A percentile compares a stretch with the other conserved stretches of the same genome.
Evolutionary conservation across 106 monocot species (phyloP).

Genomic region (Narthecium ossifragum): DNA sequence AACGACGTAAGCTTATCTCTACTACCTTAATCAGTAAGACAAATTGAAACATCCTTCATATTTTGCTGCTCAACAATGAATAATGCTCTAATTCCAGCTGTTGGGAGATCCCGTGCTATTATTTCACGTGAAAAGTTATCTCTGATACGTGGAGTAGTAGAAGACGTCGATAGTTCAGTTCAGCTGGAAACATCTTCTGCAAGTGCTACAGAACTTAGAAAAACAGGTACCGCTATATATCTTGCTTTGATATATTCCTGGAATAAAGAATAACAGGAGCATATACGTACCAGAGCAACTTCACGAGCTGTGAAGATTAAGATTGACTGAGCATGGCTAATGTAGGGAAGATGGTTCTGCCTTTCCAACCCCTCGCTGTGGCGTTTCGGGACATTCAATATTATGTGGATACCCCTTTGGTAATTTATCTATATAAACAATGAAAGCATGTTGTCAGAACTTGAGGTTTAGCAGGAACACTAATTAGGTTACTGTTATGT

Average conservation of each 20-base stretch:
- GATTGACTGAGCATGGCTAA: too few species aligned
- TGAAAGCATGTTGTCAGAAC: too few species aligned
- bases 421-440: too few species aligned
- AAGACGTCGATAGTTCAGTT: neutral
- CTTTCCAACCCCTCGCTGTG: slow-evolving; percentile 56
- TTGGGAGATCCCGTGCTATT: slow-evolving; percentile 48
- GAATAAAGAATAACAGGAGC: too few species aligned
- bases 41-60: neutral
- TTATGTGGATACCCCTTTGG: slow-evolving; percentile 60
- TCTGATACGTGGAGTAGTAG: slow-evolving; percentile 17
- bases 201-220: too few species aligned
- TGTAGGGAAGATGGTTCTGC: slow-evolving; percentile 58
- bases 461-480: too few species aligned
- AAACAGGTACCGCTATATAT: too few species aligned
- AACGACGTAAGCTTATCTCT: slow-evolving; percentile 27
- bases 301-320: too few species aligned
- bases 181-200: too few species aligned
- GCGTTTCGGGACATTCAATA: slow-evolving; percentile 63
- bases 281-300: too few species aligned
- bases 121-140: slow-evolving; percentile 62
- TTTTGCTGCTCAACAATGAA: neutral
- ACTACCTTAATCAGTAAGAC: neutral
- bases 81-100: slow-evolving; percentile 32
- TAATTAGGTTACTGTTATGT: slow-evolving; percentile 1
- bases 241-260: too few species aligned